phyloP scores from a whole-genome alignment of 2,329 filamentous ascomycete genomes.

The Colletotrichum sidae region DNA sequence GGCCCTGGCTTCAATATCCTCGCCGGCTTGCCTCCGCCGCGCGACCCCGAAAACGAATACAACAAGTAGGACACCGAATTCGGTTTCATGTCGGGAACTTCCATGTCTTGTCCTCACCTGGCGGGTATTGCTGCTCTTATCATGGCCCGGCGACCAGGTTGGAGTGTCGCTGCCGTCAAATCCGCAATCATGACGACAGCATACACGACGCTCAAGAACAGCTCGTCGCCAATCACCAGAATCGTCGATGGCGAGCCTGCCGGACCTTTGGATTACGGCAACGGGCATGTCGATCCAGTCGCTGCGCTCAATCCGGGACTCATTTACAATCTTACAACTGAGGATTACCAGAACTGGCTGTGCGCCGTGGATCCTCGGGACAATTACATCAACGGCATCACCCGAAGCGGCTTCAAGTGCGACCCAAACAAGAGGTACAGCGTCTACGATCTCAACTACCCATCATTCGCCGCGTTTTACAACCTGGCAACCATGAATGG shows the following conservation, averaged over 20 bases:
- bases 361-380: conserved; percentile 41
- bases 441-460: conserved; percentile 36
- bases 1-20: conserved; percentile 32
- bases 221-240: not conserved
- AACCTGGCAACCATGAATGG: not conserved
- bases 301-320: conserved; percentile 41
- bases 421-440: conserved; percentile 14
- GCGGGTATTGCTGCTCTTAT: conserved; percentile 30
- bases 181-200: conserved; percentile 35
- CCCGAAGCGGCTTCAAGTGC: conserved; percentile 22
- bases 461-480: conserved; percentile 28
- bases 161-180: conserved; percentile 27
- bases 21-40: conserved; percentile 1
- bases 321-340: conserved; percentile 38
- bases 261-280: conserved; percentile 25
- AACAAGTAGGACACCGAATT: conserved; percentile 16
- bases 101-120: conserved; percentile 36
- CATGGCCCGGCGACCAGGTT: conserved; percentile 32
- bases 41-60: conserved; percentile 8
- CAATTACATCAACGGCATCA: conserved; percentile 19
- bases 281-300: conserved; percentile 37
- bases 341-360: conserved; percentile 40
- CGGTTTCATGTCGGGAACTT: conserved; percentile 33
- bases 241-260: not conserved
- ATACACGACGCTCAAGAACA: conserved; percentile 17